Base-by-base conservation (phyloP, 257 asterid genomes). In the Rubia yunnanensis region DNA sequence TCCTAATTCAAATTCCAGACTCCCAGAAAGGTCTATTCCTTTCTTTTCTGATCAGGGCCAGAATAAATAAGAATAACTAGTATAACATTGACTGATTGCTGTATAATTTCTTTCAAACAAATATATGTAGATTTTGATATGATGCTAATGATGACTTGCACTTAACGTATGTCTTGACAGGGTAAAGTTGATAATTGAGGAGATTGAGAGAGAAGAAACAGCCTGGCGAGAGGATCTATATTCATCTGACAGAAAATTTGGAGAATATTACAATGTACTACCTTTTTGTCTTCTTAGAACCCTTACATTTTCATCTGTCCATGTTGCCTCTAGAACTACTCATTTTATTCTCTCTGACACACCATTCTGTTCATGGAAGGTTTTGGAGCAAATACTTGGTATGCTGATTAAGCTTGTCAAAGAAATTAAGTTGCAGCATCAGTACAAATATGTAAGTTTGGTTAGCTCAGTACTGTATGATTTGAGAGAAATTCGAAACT, bases 301-400 rank as follows among this genome's bases (percentile, higher is more conserved):
- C 70, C 56, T 73, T 30, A 62, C 14, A 65, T 49, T 35, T 35
- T 39, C 30, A 54, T 55, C 58, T 38, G 24, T 24, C 46, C 38
- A 60, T 62, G 22, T 67, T 71, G 72, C 57, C 39, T 60, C 59
- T 75, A 62, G 63, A n/a, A n/a, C 15, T 10, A 5, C 7, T 48
- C 17, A 18, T 48, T 18, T 1, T 7, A 5, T 44, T 39, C 65
- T 56, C 7, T 44, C 54, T 72, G 66, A 72, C 59, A 58, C 67
- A 23, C 65, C 78, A 66, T 59, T 78, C 71, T 77, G 65, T 70
- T 63, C 50, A 20, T 77, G 63, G 65, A 72, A 91, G 97, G 97
- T 92, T 76, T 76, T 92, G 82, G 99, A 92, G 96, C 99, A 92
- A 85, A 89, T 92, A 73, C 92, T 92, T 71, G 97, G 94, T 75